phyloP scores from a whole-genome alignment of 164 flowering plant genomes.

The Berberis vulgaris region DNA sequence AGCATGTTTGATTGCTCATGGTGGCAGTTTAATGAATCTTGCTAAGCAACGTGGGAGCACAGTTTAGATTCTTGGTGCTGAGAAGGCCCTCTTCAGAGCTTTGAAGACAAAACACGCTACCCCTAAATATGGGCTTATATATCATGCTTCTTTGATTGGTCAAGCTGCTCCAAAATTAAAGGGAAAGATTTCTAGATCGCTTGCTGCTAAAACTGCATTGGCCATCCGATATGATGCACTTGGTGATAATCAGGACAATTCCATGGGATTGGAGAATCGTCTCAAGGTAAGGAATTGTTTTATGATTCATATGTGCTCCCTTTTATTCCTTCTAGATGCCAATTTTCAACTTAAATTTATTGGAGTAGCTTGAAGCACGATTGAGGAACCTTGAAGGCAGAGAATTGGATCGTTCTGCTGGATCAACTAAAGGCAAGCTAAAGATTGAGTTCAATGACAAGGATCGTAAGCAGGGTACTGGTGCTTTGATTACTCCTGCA shows the following conservation, averaged over 20 bases:
- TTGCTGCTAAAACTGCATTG: conserved; percentile 84
- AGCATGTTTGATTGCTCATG: conserved; percentile 91
- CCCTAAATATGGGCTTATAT: conserved; percentile 93
- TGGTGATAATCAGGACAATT: conserved; percentile 65
- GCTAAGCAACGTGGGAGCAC: conserved; percentile 96
- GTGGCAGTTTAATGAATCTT: conserved; percentile 85
- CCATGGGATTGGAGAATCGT: conserved; percentile 79
- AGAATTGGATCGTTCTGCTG: conserved; percentile 73
- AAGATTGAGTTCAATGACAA: conserved; percentile 79
- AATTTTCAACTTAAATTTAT: not conserved
- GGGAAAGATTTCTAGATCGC: conserved; percentile 86
- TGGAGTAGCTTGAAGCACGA: conserved; percentile 66
- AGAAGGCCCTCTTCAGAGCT: conserved; percentile 94
- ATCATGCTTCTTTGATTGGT: conserved; percentile 91
- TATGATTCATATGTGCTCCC: not conserved
- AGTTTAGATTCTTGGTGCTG: conserved; percentile 93
- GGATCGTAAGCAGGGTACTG: conserved; percentile 73
- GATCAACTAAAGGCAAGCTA: conserved; percentile 89
- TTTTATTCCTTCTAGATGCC: not conserved
- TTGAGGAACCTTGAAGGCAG: conserved; percentile 78
- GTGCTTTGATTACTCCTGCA: conserved; percentile 68
- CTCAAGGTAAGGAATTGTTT: conserved; percentile 33
- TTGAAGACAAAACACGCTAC: conserved; percentile 89
- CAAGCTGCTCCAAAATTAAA: conserved; percentile 90
- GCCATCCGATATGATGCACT: conserved; percentile 92